Conservation (phyloP, 768 basidiomycete species). For the Boletus rex-veris region DNA sequence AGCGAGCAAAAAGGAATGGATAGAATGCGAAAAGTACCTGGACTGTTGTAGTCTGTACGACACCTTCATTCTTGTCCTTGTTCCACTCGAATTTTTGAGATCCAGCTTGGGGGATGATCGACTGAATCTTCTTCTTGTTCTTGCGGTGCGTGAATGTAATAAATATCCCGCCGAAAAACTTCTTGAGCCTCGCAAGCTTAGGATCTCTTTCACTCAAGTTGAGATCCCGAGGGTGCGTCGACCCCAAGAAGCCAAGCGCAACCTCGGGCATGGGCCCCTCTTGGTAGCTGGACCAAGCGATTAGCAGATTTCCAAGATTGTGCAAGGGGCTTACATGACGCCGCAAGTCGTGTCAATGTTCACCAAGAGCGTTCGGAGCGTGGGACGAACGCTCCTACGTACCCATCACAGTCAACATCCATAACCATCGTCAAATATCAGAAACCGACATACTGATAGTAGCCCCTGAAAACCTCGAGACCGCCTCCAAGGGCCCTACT, state of each 20-base stretch:
- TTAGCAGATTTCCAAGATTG: neutral
- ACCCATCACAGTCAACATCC: neutral
- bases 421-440: neutral
- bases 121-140: slow-evolving; percentile 34
- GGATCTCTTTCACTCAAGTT: slow-evolving; percentile 14
- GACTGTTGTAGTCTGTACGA: slow-evolving; percentile 33
- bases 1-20: neutral
- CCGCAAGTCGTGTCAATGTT: slow-evolving; percentile 48
- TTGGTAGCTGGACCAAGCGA: slow-evolving; percentile 22
- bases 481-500: slow-evolving; percentile 25
- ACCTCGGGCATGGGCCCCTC: slow-evolving; percentile 25
- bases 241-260: slow-evolving; percentile 30
- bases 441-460: slow-evolving; percentile 42
- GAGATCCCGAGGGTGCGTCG: slow-evolving; percentile 30
- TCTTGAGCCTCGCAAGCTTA: slow-evolving; percentile 34
- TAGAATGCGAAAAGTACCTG: slow-evolving; percentile 30
- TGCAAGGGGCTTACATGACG: slow-evolving; percentile 35
- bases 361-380: slow-evolving; percentile 37
- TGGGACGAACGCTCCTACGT: slow-evolving; percentile 45
- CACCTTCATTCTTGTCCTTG: slow-evolving; percentile 19
- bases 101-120: slow-evolving; percentile 39
- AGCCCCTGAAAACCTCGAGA: slow-evolving; percentile 47
- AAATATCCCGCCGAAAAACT: slow-evolving; percentile 36
- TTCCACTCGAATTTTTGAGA: slow-evolving; percentile 38
- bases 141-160: slow-evolving; percentile 30